Conservation (phyloP, 441 rosid species). For the Geranium incanum region DNA sequence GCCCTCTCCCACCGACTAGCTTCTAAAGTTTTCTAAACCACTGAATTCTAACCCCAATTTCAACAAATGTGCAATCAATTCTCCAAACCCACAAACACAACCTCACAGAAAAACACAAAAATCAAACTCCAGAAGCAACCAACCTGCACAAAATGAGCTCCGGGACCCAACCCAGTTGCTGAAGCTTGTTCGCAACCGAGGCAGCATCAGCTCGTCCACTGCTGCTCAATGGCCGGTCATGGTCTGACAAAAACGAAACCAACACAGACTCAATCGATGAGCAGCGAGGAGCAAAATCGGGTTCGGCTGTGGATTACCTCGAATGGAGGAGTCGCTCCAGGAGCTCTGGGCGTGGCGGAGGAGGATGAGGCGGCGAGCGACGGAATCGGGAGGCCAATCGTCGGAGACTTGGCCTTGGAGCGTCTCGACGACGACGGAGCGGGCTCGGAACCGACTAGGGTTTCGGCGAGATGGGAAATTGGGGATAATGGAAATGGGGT, state of each 20-base stretch:
- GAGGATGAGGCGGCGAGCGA: slow-evolving; percentile 74
- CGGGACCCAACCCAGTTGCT: slow-evolving; percentile 74
- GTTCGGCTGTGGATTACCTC: slow-evolving; percentile 33
- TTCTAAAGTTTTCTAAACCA: too few relatives aligned
- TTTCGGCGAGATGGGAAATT: background rate
- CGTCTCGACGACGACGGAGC: slow-evolving; percentile 10
- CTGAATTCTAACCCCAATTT: background rate
- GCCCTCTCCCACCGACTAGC: too few relatives aligned
- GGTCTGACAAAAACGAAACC: slow-evolving; percentile 35
- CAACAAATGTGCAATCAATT: background rate
- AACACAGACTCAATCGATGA: background rate
- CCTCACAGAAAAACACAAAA: background rate
- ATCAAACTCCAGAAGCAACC: background rate
- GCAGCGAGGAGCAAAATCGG: background rate
- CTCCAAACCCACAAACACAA: background rate
- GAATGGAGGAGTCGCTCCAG: slow-evolving; percentile 55
- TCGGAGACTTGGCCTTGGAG: slow-evolving; percentile 16
- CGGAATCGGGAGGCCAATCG: slow-evolving; percentile 20
- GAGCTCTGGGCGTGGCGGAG: slow-evolving; percentile 95
- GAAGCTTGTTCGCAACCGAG: slow-evolving; percentile 54
- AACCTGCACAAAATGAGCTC: slow-evolving; percentile 73
- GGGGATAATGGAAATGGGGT: background rate
- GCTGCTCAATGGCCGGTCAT: slow-evolving; percentile 79
- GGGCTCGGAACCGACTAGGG: background rate
- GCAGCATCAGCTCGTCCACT: slow-evolving; percentile 60